phyloP scores from a whole-genome alignment of 2,329 filamentous ascomycete genomes.

The Aureobasidium sp. region DNA sequence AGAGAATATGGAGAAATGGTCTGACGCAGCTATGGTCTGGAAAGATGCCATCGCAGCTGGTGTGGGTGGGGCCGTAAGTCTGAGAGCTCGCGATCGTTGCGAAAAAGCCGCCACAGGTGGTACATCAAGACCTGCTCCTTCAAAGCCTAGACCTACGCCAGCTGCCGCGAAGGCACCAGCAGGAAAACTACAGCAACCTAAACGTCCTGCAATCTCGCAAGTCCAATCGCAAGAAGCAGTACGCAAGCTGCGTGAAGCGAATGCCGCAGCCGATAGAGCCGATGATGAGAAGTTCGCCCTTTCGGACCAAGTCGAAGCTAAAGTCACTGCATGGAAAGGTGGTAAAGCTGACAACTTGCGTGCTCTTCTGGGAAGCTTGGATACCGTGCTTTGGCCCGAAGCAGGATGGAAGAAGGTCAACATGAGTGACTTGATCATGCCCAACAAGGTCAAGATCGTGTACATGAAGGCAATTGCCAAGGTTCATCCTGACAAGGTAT shows the following conservation, averaged over 20 bases:
- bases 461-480: slow-evolving; percentile 99
- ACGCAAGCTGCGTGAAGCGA: slow-evolving; percentile 69
- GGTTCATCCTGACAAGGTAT: slow-evolving; percentile 97
- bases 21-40: slow-evolving; percentile 74
- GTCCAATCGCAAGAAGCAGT: slow-evolving; percentile 60
- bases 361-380: slow-evolving; percentile 76
- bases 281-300: slow-evolving; percentile 92
- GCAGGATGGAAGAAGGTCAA: slow-evolving; percentile 97
- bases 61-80: slow-evolving; percentile 74
- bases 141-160: slow-evolving; percentile 11
- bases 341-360: slow-evolving; percentile 90
- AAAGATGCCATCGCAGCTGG: slow-evolving; percentile 72
- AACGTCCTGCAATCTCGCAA: slow-evolving; percentile 22
- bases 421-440: slow-evolving; percentile 84
- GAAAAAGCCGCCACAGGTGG: slow-evolving; percentile 65
- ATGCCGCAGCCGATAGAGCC: slow-evolving; percentile 72
- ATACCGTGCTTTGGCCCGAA: slow-evolving; percentile 82
- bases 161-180: slow-evolving; percentile 9
- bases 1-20: slow-evolving; percentile 92
- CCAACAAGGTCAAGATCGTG: slow-evolving; percentile 89
- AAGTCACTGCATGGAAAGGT: slow-evolving; percentile 71
- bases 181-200: neutral
- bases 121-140: slow-evolving; percentile 40
- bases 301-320: slow-evolving; percentile 74
- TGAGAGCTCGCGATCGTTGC: slow-evolving; percentile 79